Percentiles rank a stretch among this genome's conserved stretches.
phyloP scores from a whole-genome alignment of 306 rosid genomes.

The Cucurbita moschata region DNA sequence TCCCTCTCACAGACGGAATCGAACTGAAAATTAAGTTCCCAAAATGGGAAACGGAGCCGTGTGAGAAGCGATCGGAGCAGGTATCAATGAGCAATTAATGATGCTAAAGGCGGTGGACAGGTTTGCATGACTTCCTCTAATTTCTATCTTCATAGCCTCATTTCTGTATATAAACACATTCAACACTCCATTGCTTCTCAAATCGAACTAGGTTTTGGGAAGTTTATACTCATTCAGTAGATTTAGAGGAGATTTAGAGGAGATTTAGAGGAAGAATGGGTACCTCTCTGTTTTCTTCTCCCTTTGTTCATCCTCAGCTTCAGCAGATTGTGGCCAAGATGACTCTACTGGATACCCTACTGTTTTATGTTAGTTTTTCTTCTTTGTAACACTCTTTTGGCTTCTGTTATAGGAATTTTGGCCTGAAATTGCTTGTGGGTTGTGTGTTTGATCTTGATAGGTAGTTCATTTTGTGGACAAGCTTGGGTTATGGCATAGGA shows the following conservation, averaged over 20 bases:
- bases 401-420: not conserved
- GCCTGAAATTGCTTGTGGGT: not conserved
- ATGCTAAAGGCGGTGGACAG: not conserved
- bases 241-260: not conserved
- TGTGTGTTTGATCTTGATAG: constrained; percentile 10
- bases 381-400: not conserved
- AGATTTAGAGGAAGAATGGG: constrained; percentile 12
- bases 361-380: constrained; percentile 31
- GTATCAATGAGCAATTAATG: not conserved
- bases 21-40: not conserved
- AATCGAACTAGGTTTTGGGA: not conserved
- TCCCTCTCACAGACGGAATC: not conserved
- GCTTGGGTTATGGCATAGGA: constrained; percentile 48
- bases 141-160: no score
- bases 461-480: constrained; percentile 49
- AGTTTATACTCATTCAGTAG: not conserved
- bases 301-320: constrained; percentile 45
- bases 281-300: constrained; percentile 18
- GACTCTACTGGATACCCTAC: constrained; percentile 35
- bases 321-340: constrained; percentile 33
- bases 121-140: constrained; percentile 1
- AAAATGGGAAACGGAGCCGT: not conserved
- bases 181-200: not conserved
- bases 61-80: not conserved
- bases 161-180: no score